Percentiles rank a stretch among this genome's conserved stretches.
Conservation (phyloP, 106 monocot species). For the Hemerocallis citrina region DNA sequence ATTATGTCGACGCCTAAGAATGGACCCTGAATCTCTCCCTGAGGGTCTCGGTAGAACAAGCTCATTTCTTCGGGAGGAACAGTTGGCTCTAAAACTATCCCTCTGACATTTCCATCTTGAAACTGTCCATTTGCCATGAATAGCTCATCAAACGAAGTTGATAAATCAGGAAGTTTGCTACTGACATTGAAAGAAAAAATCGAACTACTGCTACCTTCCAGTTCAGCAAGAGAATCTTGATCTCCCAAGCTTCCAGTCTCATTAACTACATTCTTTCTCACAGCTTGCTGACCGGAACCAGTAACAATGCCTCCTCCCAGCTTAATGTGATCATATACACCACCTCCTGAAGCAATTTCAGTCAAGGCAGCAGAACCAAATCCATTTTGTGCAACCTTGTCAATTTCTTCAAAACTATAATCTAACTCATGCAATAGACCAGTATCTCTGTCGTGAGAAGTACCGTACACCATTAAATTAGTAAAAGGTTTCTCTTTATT, state of each 20-base stretch:
- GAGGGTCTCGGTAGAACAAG: conserved; percentile 81
- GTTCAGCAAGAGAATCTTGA: conserved; percentile 30
- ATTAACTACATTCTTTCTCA: conserved; percentile 4
- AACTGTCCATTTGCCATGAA: conserved; percentile 7
- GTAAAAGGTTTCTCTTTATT: conserved; percentile 1
- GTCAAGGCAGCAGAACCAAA: conserved; percentile 5
- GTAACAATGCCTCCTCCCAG: neutral
- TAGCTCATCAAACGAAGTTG: conserved; percentile 31
- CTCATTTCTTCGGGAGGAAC: conserved; percentile 52
- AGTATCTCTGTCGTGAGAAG: neutral
- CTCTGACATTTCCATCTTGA: conserved; percentile 10
- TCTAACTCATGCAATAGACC: neutral
- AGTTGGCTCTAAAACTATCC: conserved; percentile 15
- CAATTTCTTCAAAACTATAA: neutral
- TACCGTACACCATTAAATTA: neutral
- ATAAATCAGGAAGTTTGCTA: conserved; percentile 43
- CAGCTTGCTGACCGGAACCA: conserved; percentile 13
- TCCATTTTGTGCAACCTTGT: neutral
- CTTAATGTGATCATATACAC: neutral
- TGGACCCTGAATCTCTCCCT: conserved; percentile 91
- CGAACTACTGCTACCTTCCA: conserved; percentile 4
- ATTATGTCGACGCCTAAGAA: conserved; percentile 88
- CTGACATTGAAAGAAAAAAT: conserved; percentile 26
- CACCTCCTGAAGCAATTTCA: conserved; percentile 1
- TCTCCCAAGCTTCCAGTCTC: neutral